A percentile compares a stretch with the other conserved stretches of the same genome.
Evolutionary conservation across 2,329 filamentous ascomycete genomes (phyloP).

Genomic region (Colletotrichum nymphaeae): DNA sequence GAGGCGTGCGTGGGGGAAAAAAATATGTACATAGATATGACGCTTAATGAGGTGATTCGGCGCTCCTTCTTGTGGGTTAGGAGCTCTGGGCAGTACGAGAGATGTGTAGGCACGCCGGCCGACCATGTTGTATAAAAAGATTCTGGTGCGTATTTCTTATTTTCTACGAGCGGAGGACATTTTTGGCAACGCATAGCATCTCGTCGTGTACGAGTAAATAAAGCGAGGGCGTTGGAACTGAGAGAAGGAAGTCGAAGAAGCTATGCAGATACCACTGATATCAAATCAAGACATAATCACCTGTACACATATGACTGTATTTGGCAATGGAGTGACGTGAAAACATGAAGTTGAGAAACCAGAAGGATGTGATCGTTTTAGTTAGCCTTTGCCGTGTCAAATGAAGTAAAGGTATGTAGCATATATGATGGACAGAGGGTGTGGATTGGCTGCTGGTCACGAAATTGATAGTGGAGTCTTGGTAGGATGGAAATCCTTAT

Average conservation of each 20-base stretch:
- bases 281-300: conserved; percentile 23
- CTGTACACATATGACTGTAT: background rate
- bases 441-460: background rate
- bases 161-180: background rate
- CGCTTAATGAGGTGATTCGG: conserved; percentile 29
- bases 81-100: background rate
- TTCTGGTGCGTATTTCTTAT: conserved; percentile 30
- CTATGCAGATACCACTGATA: conserved; percentile 30
- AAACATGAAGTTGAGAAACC: background rate
- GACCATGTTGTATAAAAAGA: conserved; percentile 43
- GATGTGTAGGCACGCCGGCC: conserved; percentile 31
- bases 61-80: background rate
- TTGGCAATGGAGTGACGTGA: background rate
- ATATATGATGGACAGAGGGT: background rate
- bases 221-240: conserved; percentile 24
- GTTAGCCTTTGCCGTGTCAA: background rate
- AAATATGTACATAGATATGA: conserved; percentile 29
- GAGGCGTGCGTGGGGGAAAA: background rate
- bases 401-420: background rate
- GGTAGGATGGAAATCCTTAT: background rate
- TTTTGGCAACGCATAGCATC: conserved; percentile 26
- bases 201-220: conserved; percentile 25
- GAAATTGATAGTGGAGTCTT: background rate
- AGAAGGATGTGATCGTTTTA: no score
- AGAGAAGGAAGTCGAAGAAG: conserved; percentile 3